These are phyloP conservation scores for Fusarium mundagurra DNA, from an alignment of 2,329 filamentous ascomycete species.

Conservation along the genomic window DNA sequence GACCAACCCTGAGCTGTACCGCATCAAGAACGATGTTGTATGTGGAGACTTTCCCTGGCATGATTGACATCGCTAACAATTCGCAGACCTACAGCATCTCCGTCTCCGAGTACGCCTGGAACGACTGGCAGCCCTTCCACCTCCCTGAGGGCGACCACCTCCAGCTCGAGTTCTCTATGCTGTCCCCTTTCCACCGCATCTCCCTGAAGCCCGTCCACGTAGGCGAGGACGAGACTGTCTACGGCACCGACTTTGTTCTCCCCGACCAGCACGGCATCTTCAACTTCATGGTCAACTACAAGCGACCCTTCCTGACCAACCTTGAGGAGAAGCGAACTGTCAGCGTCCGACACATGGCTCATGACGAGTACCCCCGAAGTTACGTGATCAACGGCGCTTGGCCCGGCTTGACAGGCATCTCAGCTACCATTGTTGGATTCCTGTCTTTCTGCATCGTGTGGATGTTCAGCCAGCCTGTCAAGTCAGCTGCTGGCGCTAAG, in stretches of 20 bases:
- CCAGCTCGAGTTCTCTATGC: slow-evolving; percentile 98
- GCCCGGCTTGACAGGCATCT: slow-evolving; percentile 93
- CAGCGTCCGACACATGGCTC: slow-evolving; percentile 94
- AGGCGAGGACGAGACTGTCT: slow-evolving; percentile 76
- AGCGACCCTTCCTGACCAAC: slow-evolving; percentile 88
- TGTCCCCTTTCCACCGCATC: slow-evolving; percentile 95
- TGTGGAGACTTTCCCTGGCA: slow-evolving; percentile 43
- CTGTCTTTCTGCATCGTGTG: slow-evolving; percentile 86
- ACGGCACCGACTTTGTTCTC: slow-evolving; percentile 78
- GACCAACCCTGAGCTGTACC: slow-evolving; percentile 88
- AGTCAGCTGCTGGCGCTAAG: slow-evolving; percentile 50
- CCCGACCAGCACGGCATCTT: slow-evolving; percentile 99
- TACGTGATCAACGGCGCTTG: slow-evolving; percentile 90
- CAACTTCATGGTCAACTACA: slow-evolving; percentile 98
- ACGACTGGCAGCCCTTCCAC: slow-evolving; percentile 79
- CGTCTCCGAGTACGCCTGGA: slow-evolving; percentile 83
- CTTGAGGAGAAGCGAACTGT: slow-evolving; percentile 95
- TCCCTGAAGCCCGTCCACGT: slow-evolving; percentile 68
- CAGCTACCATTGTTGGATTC: slow-evolving; percentile 84
- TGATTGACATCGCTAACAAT: slow-evolving; percentile 36
- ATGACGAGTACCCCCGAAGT: slow-evolving; percentile 94
- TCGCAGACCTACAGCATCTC: slow-evolving; percentile 84
- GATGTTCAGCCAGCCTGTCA: slow-evolving; percentile 73
- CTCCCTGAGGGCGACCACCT: slow-evolving; percentile 76
- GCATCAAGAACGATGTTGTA: slow-evolving; percentile 97